These are phyloP conservation scores for Rubia tinctorum DNA, from an alignment of 305 asterid species.

Conservation along the genomic window DNA sequence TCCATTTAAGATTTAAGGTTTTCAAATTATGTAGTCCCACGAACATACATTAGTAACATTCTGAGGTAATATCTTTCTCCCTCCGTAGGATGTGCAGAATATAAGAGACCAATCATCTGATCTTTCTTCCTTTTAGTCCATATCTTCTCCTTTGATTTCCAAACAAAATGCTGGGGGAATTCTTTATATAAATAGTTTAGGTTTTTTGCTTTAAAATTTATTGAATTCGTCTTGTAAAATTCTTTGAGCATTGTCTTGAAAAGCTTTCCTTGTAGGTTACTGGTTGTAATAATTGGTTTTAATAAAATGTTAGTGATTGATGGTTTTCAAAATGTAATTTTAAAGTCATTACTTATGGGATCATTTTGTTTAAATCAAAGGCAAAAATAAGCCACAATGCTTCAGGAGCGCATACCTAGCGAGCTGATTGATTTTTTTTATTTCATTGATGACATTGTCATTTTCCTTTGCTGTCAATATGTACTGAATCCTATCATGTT, in stretches of 20 bases:
- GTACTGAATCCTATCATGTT: neutral
- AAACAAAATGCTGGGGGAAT: neutral
- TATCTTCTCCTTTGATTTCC: neutral
- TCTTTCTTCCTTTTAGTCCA: neutral
- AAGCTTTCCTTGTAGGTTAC: neutral
- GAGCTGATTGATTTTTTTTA: neutral
- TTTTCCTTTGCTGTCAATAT: neutral
- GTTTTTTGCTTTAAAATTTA: neutral
- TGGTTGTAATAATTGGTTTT: rapidly evolving
- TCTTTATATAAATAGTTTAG: neutral
- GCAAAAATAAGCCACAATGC: neutral
- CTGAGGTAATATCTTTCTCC: conserved; percentile 3
- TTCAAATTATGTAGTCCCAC: conserved; percentile 2
- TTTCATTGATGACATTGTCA: neutral
- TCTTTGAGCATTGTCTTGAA: neutral
- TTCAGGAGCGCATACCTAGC: neutral
- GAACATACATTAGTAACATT: neutral
- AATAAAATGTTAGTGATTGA: neutral
- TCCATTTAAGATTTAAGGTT: neutral
- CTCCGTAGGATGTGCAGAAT: neutral
- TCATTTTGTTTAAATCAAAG: neutral
- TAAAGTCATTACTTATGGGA: neutral
- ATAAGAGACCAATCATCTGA: neutral
- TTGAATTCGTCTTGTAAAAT: neutral
- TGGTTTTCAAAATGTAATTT: neutral